Evolutionary conservation across 2,329 filamentous ascomycete genomes (phyloP), one percentile per base, ranked within the genome.

Genomic region (Aspergillus floridensis): DNA sequence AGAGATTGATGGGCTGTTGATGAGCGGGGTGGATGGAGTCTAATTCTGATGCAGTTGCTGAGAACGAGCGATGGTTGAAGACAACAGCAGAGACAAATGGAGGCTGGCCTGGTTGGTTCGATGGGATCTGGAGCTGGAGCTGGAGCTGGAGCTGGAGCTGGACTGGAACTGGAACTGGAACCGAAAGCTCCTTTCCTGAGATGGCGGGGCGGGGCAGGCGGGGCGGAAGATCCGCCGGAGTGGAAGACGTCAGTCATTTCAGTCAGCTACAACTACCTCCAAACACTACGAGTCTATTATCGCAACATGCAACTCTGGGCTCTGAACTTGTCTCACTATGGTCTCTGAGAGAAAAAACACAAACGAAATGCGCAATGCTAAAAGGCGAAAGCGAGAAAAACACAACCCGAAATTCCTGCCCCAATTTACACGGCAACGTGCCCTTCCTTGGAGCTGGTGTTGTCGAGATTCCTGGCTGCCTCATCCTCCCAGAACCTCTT

Each of bases 401-500:
- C 24, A 55, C 24, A 53, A 58, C 14, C 38, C 38, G 38, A 16
- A 5, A 16, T 16, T 19, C n/a, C 38, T 10, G 2, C 16, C 6
- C 21, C 14, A 32, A 14, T 6, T 22, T 56, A 50, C 29, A 54
- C 41, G 44, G 55, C 32, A 24, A 38, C 26, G 22, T n/a, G 12
- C 31, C 5, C 19, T 16, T 49, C 52, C 26, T 53, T 48, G 21
- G 29, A n/a, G 16, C 29, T 35, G 2, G 29, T 22, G 22, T 41
- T 44, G 1, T 56, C 44, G 22, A 32, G 11, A 48, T 31, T n/a
- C 8, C 32, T 12, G 12, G n/a, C 10, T 55, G 52, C 7, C 24
- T 11, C 57, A 5, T 19, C 60, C 57, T 79, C 74, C 77, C 77
- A 79, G 57, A 75, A 79, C 44, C 67, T 74, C 50, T 72, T 69